Conservation (phyloP, 2,329 filamentous ascomycete genomes). For the Exophiala mesophila region DNA sequence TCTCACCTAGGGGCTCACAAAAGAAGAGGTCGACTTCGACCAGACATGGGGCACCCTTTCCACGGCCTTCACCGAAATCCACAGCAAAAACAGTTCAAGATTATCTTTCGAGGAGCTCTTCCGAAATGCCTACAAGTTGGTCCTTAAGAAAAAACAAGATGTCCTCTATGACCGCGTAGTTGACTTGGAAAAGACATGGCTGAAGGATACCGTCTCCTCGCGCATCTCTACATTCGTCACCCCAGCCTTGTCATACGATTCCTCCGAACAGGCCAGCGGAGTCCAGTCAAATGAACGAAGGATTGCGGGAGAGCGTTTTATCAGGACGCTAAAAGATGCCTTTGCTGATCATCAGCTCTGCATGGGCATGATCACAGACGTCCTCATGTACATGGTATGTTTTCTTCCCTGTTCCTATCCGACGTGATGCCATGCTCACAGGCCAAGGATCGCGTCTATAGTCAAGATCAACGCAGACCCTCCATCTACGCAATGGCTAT, state of each 20-base stretch:
- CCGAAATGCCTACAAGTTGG: conserved; percentile 87
- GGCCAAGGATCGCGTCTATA: conserved; percentile 70
- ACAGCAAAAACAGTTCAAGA: conserved; percentile 81
- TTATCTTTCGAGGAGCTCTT: conserved; percentile 96
- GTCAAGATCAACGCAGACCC: conserved; percentile 64
- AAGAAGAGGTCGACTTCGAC: conserved; percentile 73
- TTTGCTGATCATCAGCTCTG: conserved; percentile 89
- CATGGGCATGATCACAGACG: conserved; percentile 95
- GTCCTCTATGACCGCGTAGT: conserved; percentile 76
- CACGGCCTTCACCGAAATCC: conserved; percentile 77
- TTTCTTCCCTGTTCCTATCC: background rate
- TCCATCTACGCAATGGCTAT: conserved; percentile 83
- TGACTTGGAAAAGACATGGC: conserved; percentile 75
- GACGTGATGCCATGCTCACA: conserved; percentile 15
- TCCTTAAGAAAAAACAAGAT: conserved; percentile 79
- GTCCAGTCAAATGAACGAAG: conserved; percentile 73
- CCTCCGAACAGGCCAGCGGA: conserved; percentile 35
- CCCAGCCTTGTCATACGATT: conserved; percentile 59
- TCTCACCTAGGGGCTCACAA: conserved; percentile 47
- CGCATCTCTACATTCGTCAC: conserved; percentile 68
- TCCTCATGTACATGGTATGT: conserved; percentile 84
- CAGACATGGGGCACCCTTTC: conserved; percentile 72
- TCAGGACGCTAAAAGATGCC: conserved; percentile 67
- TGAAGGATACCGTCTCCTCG: conserved; percentile 66
- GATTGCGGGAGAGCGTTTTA: conserved; percentile 74